Evolutionary conservation across 495 filamentous ascomycete genomes (phyloP).

Genomic region (Penicillium simplicissimum): DNA sequence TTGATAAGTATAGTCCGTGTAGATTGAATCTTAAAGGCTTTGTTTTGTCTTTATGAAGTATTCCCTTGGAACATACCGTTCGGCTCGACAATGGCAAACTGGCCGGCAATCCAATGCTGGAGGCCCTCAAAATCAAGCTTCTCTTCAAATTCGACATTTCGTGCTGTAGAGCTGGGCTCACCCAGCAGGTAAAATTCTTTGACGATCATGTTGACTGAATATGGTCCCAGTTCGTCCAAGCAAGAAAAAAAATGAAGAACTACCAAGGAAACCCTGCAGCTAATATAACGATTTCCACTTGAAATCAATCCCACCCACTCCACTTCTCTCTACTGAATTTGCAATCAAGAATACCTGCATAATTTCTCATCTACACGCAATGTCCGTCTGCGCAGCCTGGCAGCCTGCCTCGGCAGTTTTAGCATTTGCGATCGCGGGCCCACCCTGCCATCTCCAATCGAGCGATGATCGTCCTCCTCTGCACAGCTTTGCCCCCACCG

Average conservation of each 20-base stretch:
- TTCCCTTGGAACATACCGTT: conserved; percentile 12
- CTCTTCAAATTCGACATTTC: conserved; percentile 38
- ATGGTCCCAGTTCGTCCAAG: not conserved
- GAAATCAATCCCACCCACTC: not conserved
- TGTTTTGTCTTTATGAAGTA: not conserved
- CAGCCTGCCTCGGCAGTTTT: conserved; percentile 23
- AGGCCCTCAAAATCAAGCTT: conserved; percentile 33
- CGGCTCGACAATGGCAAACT: conserved; percentile 45
- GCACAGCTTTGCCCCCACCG: not conserved
- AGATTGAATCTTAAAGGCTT: not conserved
- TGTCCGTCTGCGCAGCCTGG: not conserved
- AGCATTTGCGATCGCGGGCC: conserved; percentile 10
- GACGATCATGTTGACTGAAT: conserved; percentile 29
- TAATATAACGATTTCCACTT: not conserved
- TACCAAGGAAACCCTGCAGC: not conserved
- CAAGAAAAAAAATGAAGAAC: not conserved
- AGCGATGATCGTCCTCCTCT: conserved; percentile 11
- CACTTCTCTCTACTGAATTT: not conserved
- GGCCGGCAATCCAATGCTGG: conserved; percentile 41
- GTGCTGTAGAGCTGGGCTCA: conserved; percentile 39
- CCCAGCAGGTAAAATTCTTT: conserved; percentile 48
- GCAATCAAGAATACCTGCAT: not conserved
- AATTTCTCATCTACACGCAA: not conserved
- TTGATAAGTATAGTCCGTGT: not conserved
- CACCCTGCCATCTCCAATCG: conserved; percentile 7